Percentiles rank a stretch among this genome's conserved stretches.
Conservation (phyloP, 331 rosid genomes). For the Prunus yedoensis region DNA sequence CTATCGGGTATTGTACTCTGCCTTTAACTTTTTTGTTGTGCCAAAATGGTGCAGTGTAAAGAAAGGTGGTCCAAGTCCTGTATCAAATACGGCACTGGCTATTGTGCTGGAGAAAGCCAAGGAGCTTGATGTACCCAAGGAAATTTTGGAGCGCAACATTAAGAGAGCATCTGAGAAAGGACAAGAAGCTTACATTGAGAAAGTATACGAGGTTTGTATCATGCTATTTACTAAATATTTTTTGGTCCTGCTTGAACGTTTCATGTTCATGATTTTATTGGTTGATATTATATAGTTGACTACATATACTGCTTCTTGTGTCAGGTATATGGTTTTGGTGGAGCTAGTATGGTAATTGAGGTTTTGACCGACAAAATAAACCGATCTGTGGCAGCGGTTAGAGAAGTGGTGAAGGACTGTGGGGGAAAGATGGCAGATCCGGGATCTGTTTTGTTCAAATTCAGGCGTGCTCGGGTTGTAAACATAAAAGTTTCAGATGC, state of each 20-base stretch:
- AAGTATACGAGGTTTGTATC: conserved; percentile 68
- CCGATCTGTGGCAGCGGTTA: conserved; percentile 78
- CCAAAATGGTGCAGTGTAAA: conserved; percentile 52
- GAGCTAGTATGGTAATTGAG: conserved; percentile 93
- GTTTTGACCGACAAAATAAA: conserved; percentile 84
- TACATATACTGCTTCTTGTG: conserved; percentile 8
- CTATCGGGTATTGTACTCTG: neutral
- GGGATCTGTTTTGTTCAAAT: conserved; percentile 83
- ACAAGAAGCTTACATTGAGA: conserved; percentile 88
- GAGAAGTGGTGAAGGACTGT: conserved; percentile 81
- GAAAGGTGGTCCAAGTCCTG: conserved; percentile 80
- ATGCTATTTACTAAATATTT: neutral
- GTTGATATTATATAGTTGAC: neutral
- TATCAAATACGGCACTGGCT: conserved; percentile 64
- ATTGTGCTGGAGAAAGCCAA: conserved; percentile 83
- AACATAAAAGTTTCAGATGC: conserved; percentile 62
- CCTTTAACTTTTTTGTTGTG: conserved; percentile 18
- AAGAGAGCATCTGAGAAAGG: conserved; percentile 94
- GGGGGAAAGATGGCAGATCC: conserved; percentile 99
- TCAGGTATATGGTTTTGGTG: conserved; percentile 92
- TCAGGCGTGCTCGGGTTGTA: conserved; percentile 77
- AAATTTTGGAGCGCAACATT: conserved; percentile 85
- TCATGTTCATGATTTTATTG: neutral
- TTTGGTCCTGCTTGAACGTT: neutral
- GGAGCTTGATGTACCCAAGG: conserved; percentile 96